Evolutionary conservation across 176 grass and related monocot genomes (phyloP).

Genomic region (Rhynchospora breviuscula): DNA sequence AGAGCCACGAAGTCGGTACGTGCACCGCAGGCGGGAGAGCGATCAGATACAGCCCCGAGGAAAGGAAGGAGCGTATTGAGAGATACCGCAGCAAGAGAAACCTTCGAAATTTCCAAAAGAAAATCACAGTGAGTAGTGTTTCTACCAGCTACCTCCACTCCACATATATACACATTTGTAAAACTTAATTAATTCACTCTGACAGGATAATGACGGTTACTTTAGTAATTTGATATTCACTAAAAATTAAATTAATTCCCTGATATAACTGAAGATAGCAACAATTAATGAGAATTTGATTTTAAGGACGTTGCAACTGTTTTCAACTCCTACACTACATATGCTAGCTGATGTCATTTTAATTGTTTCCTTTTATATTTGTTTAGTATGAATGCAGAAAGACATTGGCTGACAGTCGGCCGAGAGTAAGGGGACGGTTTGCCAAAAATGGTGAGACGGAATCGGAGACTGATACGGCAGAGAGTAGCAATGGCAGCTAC

Average conservation of each 20-base stretch:
- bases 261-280: too few species aligned
- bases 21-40: slow-evolving; percentile 22
- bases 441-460: slow-evolving; percentile 52
- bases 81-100: slow-evolving; percentile 81
- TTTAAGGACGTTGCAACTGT: too few species aligned
- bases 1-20: slow-evolving; percentile 26
- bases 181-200: too few species aligned
- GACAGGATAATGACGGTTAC: too few species aligned
- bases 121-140: slow-evolving; percentile 59
- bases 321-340: not conserved
- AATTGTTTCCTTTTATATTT: not conserved
- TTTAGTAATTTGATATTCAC: too few species aligned
- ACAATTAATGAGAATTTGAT: too few species aligned
- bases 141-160: too few species aligned
- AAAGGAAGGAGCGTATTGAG: slow-evolving; percentile 69
- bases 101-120: slow-evolving; percentile 84
- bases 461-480: slow-evolving; percentile 11
- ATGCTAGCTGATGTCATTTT: not conserved
- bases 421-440: slow-evolving; percentile 81
- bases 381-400: slow-evolving; percentile 88
- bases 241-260: too few species aligned
- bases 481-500: slow-evolving; percentile 17
- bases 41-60: slow-evolving; percentile 69
- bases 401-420: slow-evolving; percentile 84
- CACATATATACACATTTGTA: too few species aligned